Percentiles rank a stretch among this genome's conserved stretches.
phyloP scores from a whole-genome alignment of 148 eudicot species.

The Chenopodium album region DNA sequence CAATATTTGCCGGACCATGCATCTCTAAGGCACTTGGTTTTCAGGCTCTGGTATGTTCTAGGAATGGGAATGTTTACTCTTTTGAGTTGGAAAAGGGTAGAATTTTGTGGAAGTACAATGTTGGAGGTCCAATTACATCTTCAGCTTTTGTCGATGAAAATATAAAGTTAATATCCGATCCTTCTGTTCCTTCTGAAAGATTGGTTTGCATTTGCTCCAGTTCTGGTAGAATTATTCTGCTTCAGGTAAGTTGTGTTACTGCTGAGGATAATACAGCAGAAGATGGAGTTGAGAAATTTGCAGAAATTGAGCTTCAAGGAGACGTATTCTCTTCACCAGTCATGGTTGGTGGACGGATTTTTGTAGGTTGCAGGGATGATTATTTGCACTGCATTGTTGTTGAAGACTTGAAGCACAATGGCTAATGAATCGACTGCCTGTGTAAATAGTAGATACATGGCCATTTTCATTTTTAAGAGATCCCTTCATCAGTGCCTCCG shows the following conservation, averaged over 20 bases:
- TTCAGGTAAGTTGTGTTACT: conserved; percentile 27
- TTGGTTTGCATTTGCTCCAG: conserved; percentile 72
- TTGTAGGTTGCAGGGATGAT: conserved; percentile 94
- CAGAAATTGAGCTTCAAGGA: conserved; percentile 61
- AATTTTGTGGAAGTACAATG: conserved; percentile 60
- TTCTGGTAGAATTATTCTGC: conserved; percentile 59
- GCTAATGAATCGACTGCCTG: too few relatives aligned
- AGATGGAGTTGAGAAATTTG: conserved; percentile 47
- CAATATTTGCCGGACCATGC: conserved; percentile 86
- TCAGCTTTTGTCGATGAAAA: conserved; percentile 82
- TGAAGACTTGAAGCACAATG: conserved; percentile 15
- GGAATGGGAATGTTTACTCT: conserved; percentile 73
- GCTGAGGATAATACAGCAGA: conserved; percentile 19
- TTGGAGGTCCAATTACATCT: conserved; percentile 75
- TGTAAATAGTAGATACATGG: too few relatives aligned
- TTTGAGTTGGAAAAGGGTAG: conserved; percentile 56
- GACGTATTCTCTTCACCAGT: conserved; percentile 87
- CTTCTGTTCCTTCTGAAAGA: conserved; percentile 42
- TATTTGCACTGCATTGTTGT: conserved; percentile 56
- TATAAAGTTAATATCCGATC: conserved; percentile 38
- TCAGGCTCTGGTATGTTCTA: conserved; percentile 70
- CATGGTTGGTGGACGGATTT: conserved; percentile 80
- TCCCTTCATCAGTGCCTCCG: neutral
- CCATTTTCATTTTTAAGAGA: neutral
- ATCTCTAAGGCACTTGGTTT: conserved; percentile 45